Evolutionary conservation across 2,329 filamentous ascomycete genomes (phyloP), one percentile per base, ranked within the genome.

Genomic region (Fragosphaeria purpurea): DNA sequence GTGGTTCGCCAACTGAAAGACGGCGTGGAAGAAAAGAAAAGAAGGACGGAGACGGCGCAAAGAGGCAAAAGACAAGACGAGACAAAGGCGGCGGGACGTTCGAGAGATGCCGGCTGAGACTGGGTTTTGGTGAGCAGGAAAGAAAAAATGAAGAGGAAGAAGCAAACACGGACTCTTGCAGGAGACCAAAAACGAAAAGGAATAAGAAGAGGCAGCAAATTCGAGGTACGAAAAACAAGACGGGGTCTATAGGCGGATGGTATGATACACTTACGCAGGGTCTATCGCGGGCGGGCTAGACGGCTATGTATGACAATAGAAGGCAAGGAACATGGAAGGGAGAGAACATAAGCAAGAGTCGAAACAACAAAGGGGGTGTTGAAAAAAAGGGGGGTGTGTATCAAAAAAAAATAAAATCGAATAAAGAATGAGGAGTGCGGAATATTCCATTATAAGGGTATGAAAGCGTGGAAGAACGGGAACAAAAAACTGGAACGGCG

Each of bases 1-100:
- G 22, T 22, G 22, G 22, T 22, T 22, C 3, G 22, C 22, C 22
- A 3, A 22, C 22, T 3, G 22, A 22, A 22, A 2, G 22, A 22
- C 22, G 22, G 22, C 22, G 22, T 22, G 22, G 22, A 22, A 22
- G 22, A 22, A 22, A 22, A 22, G 22, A 22, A 22, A 22, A 22
- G 22, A 44, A 22, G 13, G 42, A 34, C 38, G 30, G 30, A 30
- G 31, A 12, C 37, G 7, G 38, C 40, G 43, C 31, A 34, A 39
- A 48, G 45, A 50, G 44, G 44, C 39, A 50, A 50, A 52, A 52
- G n/a, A 38, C 32, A 46, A 48, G 41, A 45, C 46, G 46, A 52
- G 46, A 52, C 50, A 52, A 32, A 48, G 45, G 40, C 50, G 48
- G 41, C 35, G 11, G 48, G 38, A 33, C 45, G 50, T 33, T 39